These are phyloP conservation scores for Cyanodermella asteris DNA, from an alignment of 2,329 filamentous ascomycete species.

Conservation along the genomic window DNA sequence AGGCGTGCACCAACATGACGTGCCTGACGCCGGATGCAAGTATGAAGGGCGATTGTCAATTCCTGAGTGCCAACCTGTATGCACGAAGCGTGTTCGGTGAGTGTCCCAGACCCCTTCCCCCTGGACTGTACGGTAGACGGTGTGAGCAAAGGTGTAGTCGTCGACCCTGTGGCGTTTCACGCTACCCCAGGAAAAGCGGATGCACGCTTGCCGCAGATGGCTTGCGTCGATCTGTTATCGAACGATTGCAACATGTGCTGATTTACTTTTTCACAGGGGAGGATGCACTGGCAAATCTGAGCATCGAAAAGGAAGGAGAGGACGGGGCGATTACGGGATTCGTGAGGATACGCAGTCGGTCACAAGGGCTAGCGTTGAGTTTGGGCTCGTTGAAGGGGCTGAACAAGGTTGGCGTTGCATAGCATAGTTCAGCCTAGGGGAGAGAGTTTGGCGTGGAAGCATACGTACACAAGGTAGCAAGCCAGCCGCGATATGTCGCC, in stretches of 20 bases:
- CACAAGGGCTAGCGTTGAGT: slow-evolving; percentile 82
- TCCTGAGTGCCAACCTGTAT: slow-evolving; percentile 90
- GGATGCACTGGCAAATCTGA: slow-evolving; percentile 91
- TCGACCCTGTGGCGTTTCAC: no score
- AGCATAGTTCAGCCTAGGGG: no score
- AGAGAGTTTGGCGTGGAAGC: no score
- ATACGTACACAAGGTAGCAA: no score
- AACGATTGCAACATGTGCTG: not conserved
- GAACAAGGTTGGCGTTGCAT: slow-evolving; percentile 24
- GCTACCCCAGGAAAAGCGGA: no score
- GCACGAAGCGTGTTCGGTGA: slow-evolving; percentile 94
- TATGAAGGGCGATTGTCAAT: slow-evolving; percentile 92
- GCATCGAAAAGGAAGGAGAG: slow-evolving; percentile 92
- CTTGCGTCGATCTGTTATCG: no score
- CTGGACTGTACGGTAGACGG: no score
- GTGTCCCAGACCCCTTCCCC: slow-evolving; percentile 19
- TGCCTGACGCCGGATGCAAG: slow-evolving; percentile 92
- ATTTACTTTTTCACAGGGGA: slow-evolving; percentile 42
- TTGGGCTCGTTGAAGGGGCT: slow-evolving; percentile 85
- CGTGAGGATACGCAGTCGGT: slow-evolving; percentile 90
- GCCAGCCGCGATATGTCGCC: no score
- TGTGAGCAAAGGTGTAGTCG: no score
- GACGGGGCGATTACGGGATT: slow-evolving; percentile 92
- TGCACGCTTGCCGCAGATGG: no score
- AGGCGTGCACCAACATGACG: slow-evolving; percentile 98